Conservation (phyloP, 75 land plant species). For the Sequoia sempervirens region DNA sequence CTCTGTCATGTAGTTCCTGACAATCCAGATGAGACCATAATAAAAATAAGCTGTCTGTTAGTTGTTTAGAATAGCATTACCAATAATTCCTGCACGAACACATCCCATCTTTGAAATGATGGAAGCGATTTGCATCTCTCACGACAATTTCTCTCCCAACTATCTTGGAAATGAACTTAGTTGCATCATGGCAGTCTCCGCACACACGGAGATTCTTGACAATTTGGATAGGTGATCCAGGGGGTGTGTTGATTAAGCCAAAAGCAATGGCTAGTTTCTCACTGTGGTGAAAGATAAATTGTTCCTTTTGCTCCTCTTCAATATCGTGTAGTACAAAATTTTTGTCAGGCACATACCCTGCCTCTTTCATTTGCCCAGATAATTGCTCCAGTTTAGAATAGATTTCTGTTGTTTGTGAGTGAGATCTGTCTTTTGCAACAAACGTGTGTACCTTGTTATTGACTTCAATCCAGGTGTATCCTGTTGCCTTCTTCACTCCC, state of each 20-base stretch:
- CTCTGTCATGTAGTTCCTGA: background rate
- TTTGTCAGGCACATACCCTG: conserved; percentile 5
- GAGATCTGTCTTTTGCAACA: conserved; percentile 9
- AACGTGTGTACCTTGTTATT: background rate
- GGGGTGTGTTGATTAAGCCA: conserved; percentile 5
- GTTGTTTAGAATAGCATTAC: background rate
- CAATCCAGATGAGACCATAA: background rate
- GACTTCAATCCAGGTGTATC: conserved; percentile 9
- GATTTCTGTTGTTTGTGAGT: conserved; percentile 8
- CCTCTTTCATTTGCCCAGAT: conserved; percentile 6
- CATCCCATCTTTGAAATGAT: conserved; percentile 8
- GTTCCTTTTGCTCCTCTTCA: conserved; percentile 11
- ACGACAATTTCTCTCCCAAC: conserved; percentile 1
- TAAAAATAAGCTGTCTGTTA: background rate
- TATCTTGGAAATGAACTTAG: conserved; percentile 11
- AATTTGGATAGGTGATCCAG: background rate
- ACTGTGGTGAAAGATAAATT: conserved; percentile 9
- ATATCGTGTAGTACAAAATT: conserved; percentile 5
- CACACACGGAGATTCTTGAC: conserved; percentile 6
- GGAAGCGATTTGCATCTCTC: conserved; percentile 6
- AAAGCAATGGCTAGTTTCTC: conserved; percentile 10
- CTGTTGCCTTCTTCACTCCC: conserved; percentile 4
- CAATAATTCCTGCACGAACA: conserved; percentile 9
- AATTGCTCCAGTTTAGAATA: background rate
- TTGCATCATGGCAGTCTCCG: conserved; percentile 8